Evolutionary conservation across 2,329 filamentous ascomycete genomes (phyloP).

Genomic region (Hymenoscyphus infarciens): DNA sequence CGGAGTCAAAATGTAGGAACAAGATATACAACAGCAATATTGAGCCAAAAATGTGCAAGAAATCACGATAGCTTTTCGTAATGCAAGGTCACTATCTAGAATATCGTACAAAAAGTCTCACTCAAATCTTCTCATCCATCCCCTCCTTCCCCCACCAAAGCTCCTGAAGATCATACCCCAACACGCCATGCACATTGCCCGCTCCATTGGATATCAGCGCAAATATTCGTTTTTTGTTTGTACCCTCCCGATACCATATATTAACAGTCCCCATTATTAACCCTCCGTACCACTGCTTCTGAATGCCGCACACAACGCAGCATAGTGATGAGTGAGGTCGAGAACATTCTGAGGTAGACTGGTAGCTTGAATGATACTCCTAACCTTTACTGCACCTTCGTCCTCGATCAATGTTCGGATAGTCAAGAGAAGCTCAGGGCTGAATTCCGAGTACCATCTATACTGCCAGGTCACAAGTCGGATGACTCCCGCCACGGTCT

Average conservation of each 20-base stretch:
- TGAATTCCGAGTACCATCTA: constrained; percentile 99
- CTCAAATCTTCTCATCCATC: neutral
- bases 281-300: constrained; percentile 69
- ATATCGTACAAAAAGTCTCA: neutral
- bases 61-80: neutral
- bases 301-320: constrained; percentile 89
- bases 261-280: neutral
- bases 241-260: neutral
- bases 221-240: too few species aligned
- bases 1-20: too few species aligned
- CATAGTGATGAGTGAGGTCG: constrained; percentile 94
- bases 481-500: constrained; percentile 82
- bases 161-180: too few species aligned
- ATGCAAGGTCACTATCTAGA: constrained; percentile 1
- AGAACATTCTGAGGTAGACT: constrained; percentile 89
- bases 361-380: constrained; percentile 95
- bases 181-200: too few species aligned
- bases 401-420: constrained; percentile 94
- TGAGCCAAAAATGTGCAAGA: neutral
- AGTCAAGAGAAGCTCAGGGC: constrained; percentile 80
- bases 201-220: too few species aligned
- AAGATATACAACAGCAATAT: too few species aligned
- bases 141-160: neutral
- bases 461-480: constrained; percentile 96
- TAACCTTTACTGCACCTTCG: constrained; percentile 93